Evolutionary conservation across 2,329 filamentous ascomycete genomes (phyloP), one percentile per base, ranked within the genome.

Genomic region (Claviceps africana): DNA sequence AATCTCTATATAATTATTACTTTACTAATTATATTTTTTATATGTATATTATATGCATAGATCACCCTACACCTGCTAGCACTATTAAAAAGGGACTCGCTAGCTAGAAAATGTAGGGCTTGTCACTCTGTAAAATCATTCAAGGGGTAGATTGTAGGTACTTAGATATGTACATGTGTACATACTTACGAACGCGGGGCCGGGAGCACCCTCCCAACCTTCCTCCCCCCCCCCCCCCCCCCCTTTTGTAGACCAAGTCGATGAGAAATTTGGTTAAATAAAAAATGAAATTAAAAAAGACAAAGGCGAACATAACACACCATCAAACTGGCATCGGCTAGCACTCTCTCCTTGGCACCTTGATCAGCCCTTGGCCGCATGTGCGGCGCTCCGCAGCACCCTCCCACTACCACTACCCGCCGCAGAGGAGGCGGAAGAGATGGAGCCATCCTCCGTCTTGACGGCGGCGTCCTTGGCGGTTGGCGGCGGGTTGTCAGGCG

Each of bases 401-500:
- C 61, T 59, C 0, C 57, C 57, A 31, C 31, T 48, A 1, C 57
- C 57, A 31, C 31, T 48, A 1, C 58, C 56, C 3, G 62, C 61
- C 0, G 55, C 48, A 13, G 44, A 25, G 13, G 17, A 31, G 17
- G 6, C 56, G 56, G 4, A 17, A 45, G 43, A 45, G 22, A 30
- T 4, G 8, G 25, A n/a, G 53, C 52, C 61, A 19, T 56, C 53
- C 11, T 59, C 57, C 21, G 54, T 56, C 47, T 8, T 47, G 13
- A 46, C 28, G 3, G 66, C 75, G 54, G 70, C 75, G 57, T 76
- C 75, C 50, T 67, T 69, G 7, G 74, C 72, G 54, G 81, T 61
- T 3, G 76, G 77, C 3, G 77, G 79, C 4, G 76, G 68, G 19
- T 70, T 69, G 43, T 81, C 77, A 1, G 77, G 77, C 3, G 77